phyloP scores from a whole-genome alignment of 2,329 filamentous ascomycete genomes.

The Botrytis squamosa region DNA sequence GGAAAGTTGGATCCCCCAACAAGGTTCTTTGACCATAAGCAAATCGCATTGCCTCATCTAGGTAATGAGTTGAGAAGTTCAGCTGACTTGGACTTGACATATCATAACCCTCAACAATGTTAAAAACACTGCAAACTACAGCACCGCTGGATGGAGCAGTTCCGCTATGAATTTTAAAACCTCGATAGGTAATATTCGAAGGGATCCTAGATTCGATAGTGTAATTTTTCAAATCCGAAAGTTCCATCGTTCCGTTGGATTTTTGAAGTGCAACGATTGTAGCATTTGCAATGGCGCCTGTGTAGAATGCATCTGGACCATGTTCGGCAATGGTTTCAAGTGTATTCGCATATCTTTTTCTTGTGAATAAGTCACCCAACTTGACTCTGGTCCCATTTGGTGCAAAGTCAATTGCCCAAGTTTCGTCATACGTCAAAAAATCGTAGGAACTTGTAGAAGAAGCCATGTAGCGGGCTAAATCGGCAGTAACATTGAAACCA shows the following conservation, averaged over 20 bases:
- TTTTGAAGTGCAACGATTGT: constrained; percentile 68
- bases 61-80: constrained; percentile 63
- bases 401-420: constrained; percentile 86
- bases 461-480: constrained; percentile 61
- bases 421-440: constrained; percentile 72
- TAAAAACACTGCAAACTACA: constrained; percentile 73
- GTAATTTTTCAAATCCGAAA: constrained; percentile 76
- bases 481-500: constrained; percentile 58
- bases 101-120: constrained; percentile 70
- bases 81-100: constrained; percentile 56
- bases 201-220: constrained; percentile 62
- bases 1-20: constrained; percentile 62
- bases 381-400: constrained; percentile 72
- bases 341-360: constrained; percentile 77
- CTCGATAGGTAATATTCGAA: constrained; percentile 64
- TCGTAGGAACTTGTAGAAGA: constrained; percentile 47
- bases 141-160: constrained; percentile 77
- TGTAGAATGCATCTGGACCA: constrained; percentile 74
- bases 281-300: constrained; percentile 67
- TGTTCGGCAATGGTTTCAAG: constrained; percentile 72
- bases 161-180: constrained; percentile 66
- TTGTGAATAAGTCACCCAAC: constrained; percentile 74
- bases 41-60: constrained; percentile 67
- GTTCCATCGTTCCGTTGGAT: constrained; percentile 79
- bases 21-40: constrained; percentile 62